Percentiles rank a stretch among this genome's conserved stretches.
phyloP scores from a whole-genome alignment of 2,329 filamentous ascomycete species.

The Cladophialophora exuberans region DNA sequence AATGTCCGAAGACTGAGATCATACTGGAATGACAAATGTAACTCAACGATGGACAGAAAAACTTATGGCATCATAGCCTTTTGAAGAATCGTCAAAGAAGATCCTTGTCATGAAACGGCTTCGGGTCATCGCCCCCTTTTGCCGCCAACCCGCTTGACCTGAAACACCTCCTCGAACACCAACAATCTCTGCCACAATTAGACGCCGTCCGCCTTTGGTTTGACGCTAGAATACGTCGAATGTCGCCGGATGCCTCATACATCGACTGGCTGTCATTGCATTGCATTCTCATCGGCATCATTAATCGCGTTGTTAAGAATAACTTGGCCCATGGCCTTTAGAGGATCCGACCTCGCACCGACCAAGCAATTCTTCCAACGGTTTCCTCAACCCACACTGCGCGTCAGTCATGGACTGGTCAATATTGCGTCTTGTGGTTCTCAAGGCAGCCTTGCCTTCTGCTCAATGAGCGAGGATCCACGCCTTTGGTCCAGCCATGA shows the following conservation, averaged over 20 bases:
- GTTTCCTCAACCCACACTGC: conserved; percentile 3
- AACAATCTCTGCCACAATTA: conserved; percentile 18
- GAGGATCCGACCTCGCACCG: neutral
- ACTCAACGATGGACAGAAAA: no score
- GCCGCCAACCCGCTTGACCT: neutral
- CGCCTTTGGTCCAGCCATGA: conserved; percentile 9
- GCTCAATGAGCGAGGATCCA: conserved; percentile 7
- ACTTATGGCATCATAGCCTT: no score
- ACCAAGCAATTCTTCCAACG: neutral
- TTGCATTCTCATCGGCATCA: neutral
- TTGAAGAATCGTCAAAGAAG: neutral
- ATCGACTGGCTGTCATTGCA: conserved; percentile 21
- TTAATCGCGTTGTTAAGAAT: conserved; percentile 18
- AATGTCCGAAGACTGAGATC: no score
- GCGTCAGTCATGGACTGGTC: conserved; percentile 15
- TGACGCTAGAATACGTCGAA: conserved; percentile 16
- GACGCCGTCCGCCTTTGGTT: conserved; percentile 7
- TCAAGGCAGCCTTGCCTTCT: neutral
- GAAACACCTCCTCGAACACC: conserved; percentile 9
- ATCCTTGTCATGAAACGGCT: conserved; percentile 1
- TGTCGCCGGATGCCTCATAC: neutral
- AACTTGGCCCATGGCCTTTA: conserved; percentile 10
- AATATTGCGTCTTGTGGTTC: conserved; percentile 9
- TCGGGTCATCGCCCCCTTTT: neutral
- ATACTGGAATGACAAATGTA: no score